Evolutionary conservation across 257 asterid species (phyloP).

Genomic region (Rauvolfia tetraphylla): DNA sequence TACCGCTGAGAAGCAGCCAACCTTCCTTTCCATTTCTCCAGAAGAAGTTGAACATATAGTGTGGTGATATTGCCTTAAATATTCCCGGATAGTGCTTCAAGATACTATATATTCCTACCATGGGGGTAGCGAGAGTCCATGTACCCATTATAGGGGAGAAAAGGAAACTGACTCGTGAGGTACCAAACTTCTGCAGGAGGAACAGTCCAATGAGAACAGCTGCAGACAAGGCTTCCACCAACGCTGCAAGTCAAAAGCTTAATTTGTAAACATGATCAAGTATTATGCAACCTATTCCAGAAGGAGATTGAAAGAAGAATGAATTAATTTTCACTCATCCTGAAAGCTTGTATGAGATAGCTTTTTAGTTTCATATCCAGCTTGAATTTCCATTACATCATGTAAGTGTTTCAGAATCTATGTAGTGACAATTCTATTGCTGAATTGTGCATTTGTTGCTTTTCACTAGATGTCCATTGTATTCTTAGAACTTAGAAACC

Average conservation of each 20-base stretch:
- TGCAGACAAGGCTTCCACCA: constrained; percentile 41
- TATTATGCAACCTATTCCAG: background rate
- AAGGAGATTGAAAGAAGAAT: background rate
- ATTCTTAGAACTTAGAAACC: background rate
- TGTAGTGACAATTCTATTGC: background rate
- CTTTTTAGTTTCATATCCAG: background rate
- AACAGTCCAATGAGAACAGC: constrained; percentile 32
- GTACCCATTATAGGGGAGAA: constrained; percentile 39
- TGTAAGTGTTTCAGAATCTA: background rate
- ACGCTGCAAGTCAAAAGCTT: constrained; percentile 30
- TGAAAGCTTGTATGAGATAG: background rate
- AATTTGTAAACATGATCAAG: constrained; percentile 10
- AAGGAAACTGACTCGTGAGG: constrained; percentile 43
- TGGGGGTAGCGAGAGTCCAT: constrained; percentile 36
- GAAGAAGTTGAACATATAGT: constrained; percentile 28
- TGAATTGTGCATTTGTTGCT: background rate
- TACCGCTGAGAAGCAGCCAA: constrained; percentile 35
- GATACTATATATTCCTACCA: constrained; percentile 36
- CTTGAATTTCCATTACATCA: background rate
- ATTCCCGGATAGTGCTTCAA: constrained; percentile 32
- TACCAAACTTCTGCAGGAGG: constrained; percentile 44
- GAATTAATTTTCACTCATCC: background rate
- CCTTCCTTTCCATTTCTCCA: constrained; percentile 40
- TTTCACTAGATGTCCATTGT: background rate
- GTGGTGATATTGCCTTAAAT: constrained; percentile 39